Percentiles rank a stretch among this genome's conserved stretches.
Evolutionary conservation across 1,139 yeast genomes (phyloP).

Genomic region (Pichia norvegensis): DNA sequence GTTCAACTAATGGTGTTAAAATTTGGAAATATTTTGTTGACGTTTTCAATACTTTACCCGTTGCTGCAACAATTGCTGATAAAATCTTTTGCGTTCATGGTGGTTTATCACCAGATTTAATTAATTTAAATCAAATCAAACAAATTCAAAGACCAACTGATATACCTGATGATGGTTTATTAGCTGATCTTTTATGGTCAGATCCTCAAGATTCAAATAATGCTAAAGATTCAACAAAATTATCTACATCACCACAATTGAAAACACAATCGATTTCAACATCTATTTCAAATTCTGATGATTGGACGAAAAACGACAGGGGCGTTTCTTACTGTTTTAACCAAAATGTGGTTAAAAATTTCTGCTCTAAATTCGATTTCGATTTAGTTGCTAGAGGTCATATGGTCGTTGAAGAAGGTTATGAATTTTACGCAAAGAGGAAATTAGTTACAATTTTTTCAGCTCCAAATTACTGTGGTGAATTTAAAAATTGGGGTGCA

Average conservation of each 20-base stretch:
- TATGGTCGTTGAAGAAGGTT: slow-evolving; percentile 92
- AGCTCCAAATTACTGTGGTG: slow-evolving; percentile 91
- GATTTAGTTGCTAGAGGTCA: slow-evolving; percentile 82
- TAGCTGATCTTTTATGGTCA: slow-evolving; percentile 82
- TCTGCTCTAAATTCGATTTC: slow-evolving; percentile 62
- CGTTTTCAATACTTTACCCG: slow-evolving; percentile 77
- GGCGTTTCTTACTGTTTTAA: slow-evolving; percentile 85
- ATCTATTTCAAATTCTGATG: slow-evolving; percentile 18
- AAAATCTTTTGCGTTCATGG: slow-evolving; percentile 87
- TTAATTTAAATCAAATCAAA: slow-evolving; percentile 58
- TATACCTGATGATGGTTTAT: slow-evolving; percentile 73
- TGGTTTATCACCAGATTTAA: slow-evolving; percentile 73
- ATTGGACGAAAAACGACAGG: slow-evolving; percentile 79
- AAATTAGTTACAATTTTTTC: slow-evolving; percentile 75
- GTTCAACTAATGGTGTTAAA: slow-evolving; percentile 37
- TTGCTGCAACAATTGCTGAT: slow-evolving; percentile 80
- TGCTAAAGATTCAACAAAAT: background rate
- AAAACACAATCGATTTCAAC: background rate
- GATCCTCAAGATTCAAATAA: slow-evolving; percentile 44
- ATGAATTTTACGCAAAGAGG: slow-evolving; percentile 73
- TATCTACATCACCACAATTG: background rate
- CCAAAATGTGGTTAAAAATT: slow-evolving; percentile 61
- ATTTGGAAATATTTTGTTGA: slow-evolving; percentile 74
- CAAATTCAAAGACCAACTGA: slow-evolving; percentile 76
- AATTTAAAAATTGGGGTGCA: slow-evolving; percentile 86